Percentiles rank a stretch among this genome's conserved stretches.
phyloP scores from a whole-genome alignment of 2,329 filamentous ascomycete species.

The Aspergillus alliaceus region DNA sequence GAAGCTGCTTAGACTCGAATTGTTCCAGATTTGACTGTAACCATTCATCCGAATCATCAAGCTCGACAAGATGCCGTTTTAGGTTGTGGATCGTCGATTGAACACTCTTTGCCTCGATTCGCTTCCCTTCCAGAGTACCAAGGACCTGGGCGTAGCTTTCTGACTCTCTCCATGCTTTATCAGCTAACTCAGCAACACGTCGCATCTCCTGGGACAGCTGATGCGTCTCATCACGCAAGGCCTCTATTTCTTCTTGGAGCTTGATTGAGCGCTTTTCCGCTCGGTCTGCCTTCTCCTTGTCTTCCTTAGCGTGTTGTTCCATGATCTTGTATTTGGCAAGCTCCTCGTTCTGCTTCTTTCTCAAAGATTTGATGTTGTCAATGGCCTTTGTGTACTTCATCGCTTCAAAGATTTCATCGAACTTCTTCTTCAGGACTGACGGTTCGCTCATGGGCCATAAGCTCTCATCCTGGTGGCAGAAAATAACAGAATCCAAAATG shows the following conservation, averaged over 20 bases:
- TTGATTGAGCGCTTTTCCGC: conserved; percentile 64
- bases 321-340: conserved; percentile 71
- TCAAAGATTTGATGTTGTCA: conserved; percentile 84
- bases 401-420: conserved; percentile 97
- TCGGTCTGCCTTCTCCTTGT: conserved; percentile 80
- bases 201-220: conserved; percentile 53
- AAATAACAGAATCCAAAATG: conserved; percentile 91
- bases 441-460: conserved; percentile 95
- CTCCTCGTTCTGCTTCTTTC: conserved; percentile 78
- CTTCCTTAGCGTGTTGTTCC: conserved; percentile 74
- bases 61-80: conserved; percentile 70
- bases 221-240: conserved; percentile 61
- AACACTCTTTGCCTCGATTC: conserved; percentile 69
- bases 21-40: conserved; percentile 70
- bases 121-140: conserved; percentile 72
- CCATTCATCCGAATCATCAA: conserved; percentile 75
- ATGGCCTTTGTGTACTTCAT: conserved; percentile 97
- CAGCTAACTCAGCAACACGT: conserved; percentile 51
- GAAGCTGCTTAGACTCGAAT: conserved; percentile 72
- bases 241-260: conserved; percentile 62
- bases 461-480: conserved; percentile 97
- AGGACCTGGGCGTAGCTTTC: conserved; percentile 74
- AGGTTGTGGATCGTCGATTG: conserved; percentile 71
- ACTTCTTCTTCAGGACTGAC: conserved; percentile 80
- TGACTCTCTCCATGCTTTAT: conserved; percentile 69